A percentile compares a stretch with the other conserved stretches of the same genome.
These are phyloP conservation scores for Ceratopteris richardii DNA, from an alignment of 75 land plant genomes.

Conservation along the genomic window DNA sequence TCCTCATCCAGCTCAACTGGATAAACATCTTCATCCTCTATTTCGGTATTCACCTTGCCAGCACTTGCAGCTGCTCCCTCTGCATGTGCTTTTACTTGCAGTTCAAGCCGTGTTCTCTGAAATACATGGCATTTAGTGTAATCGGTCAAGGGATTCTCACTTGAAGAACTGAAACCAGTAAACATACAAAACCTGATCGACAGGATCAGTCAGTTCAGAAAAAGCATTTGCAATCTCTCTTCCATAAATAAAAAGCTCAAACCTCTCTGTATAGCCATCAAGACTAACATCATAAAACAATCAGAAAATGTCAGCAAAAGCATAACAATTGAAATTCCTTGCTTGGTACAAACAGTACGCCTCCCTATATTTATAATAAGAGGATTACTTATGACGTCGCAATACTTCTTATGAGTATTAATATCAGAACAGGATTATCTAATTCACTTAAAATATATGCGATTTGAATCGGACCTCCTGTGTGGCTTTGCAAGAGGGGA, in stretches of 20 bases:
- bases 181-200: constrained; percentile 65
- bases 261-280: constrained; percentile 74
- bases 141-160: neutral
- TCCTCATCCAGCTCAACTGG: constrained; percentile 82
- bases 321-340: too few species aligned
- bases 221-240: constrained; percentile 94
- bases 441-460: too few species aligned
- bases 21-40: constrained; percentile 51
- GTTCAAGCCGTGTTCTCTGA: constrained; percentile 70
- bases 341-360: too few species aligned
- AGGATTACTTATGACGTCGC: too few species aligned
- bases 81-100: constrained; percentile 69
- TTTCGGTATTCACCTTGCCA: constrained; percentile 14
- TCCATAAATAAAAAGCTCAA: constrained; percentile 90
- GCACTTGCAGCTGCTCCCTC: constrained; percentile 31
- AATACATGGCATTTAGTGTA: neutral
- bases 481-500: constrained; percentile 93
- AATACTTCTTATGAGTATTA: too few species aligned
- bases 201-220: constrained; percentile 88
- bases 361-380: too few species aligned
- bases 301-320: neutral
- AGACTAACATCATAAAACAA: constrained; percentile 37
- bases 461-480: constrained; percentile 61
- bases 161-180: neutral
- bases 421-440: too few species aligned